Evolutionary conservation across 305 asterid species (phyloP).

Genomic region (Ilex paraguariensis): DNA sequence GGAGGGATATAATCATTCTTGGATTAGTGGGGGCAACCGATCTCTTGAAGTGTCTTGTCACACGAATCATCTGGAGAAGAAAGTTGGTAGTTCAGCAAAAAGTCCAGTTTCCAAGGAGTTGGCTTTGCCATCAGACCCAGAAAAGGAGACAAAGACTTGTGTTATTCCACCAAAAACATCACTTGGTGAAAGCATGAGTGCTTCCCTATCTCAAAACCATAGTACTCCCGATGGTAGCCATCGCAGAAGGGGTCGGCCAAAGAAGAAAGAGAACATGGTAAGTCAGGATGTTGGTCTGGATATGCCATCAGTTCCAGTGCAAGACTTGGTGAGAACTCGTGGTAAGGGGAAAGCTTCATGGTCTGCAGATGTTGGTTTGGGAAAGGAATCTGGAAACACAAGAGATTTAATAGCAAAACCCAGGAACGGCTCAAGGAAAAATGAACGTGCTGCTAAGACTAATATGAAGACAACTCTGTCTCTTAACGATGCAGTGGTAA

Average conservation of each 20-base stretch:
- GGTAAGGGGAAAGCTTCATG: background rate
- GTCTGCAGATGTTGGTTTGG: background rate
- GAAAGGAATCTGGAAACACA: background rate
- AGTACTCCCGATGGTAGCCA: background rate
- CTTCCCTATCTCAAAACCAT: background rate
- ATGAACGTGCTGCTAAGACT: background rate
- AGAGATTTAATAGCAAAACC: background rate
- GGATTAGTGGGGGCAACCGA: background rate
- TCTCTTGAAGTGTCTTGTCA: background rate
- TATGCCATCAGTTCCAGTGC: background rate
- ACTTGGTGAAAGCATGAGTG: background rate
- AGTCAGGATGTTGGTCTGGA: background rate
- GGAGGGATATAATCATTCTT: slow-evolving; percentile 18
- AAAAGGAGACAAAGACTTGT: background rate
- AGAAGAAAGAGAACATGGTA: background rate
- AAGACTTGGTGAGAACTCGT: background rate
- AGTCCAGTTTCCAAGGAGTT: background rate
- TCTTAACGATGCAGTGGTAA: background rate
- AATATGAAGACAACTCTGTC: background rate
- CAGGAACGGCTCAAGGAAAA: background rate
- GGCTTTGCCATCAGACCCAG: background rate
- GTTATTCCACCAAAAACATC: background rate
- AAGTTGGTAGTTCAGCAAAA: background rate
- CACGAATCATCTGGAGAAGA: background rate
- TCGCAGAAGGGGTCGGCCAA: background rate